These are phyloP conservation scores for Kluyveromyces lactis DNA, from an alignment of 805 yeast genomes.

Conservation along the genomic window DNA sequence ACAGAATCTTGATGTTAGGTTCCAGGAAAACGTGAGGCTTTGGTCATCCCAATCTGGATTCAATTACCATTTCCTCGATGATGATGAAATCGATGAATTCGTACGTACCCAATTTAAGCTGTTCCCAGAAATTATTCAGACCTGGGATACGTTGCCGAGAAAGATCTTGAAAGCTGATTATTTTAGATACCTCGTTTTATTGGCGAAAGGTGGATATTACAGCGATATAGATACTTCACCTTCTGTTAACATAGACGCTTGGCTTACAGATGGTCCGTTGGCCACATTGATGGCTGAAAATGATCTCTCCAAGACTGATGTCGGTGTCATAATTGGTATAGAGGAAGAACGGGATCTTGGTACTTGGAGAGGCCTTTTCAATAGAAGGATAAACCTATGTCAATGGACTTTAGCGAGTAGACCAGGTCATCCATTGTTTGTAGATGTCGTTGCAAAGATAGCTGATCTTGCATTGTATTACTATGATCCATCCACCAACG, in stretches of 20 bases:
- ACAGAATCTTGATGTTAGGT: conserved; percentile 26
- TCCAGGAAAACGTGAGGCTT: conserved; percentile 9
- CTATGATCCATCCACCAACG: conserved; percentile 25
- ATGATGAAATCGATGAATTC: conserved; percentile 33
- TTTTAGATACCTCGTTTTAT: conserved; percentile 44
- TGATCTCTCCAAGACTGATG: conserved; percentile 26
- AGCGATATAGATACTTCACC: conserved; percentile 54
- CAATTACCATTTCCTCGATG: conserved; percentile 25
- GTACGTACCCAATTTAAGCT: conserved; percentile 31
- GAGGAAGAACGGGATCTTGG: conserved; percentile 47
- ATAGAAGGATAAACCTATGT: conserved; percentile 50
- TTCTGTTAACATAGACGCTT: conserved; percentile 46
- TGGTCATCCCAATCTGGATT: conserved; percentile 15
- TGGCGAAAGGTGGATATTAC: conserved; percentile 51
- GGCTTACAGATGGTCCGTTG: conserved; percentile 41
- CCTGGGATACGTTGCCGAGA: conserved; percentile 44
- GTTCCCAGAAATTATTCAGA: conserved; percentile 44
- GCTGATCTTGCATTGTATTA: conserved; percentile 41
- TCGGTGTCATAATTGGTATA: conserved; percentile 48
- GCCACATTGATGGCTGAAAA: conserved; percentile 27
- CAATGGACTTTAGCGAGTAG: conserved; percentile 56
- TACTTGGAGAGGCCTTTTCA: conserved; percentile 44
- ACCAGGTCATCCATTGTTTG: conserved; percentile 52
- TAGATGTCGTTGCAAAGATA: conserved; percentile 45
- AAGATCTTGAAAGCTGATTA: conserved; percentile 45